Evolutionary conservation across 176 grass and related monocot species (phyloP).

Genomic region (Coix lacrymajobi): DNA sequence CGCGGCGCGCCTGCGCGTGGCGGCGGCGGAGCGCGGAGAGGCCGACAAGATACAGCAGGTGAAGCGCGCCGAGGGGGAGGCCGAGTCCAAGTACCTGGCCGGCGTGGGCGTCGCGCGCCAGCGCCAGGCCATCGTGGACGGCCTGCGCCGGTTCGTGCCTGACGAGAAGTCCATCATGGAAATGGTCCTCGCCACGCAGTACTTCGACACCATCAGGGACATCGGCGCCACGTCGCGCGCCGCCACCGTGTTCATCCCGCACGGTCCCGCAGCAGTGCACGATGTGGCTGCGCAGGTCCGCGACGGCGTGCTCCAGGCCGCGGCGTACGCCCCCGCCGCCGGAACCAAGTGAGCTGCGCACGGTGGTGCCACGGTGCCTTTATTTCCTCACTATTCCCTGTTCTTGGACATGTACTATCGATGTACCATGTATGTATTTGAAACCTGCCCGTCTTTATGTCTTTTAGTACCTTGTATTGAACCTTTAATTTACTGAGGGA

Average conservation of each 20-base stretch:
- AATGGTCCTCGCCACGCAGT: slow-evolving; percentile 54
- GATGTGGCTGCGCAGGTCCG: slow-evolving; percentile 48
- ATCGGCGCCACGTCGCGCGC: slow-evolving; percentile 32
- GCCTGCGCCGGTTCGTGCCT: slow-evolving; percentile 27
- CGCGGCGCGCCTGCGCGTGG: slow-evolving; percentile 38
- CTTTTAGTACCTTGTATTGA: neutral
- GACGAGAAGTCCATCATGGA: slow-evolving; percentile 51
- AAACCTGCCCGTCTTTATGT: neutral
- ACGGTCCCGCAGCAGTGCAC: slow-evolving; percentile 31
- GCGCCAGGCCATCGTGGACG: slow-evolving; percentile 56
- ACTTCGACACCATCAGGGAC: slow-evolving; percentile 59
- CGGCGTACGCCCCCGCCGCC: neutral
- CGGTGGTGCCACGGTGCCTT: neutral
- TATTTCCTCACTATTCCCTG: neutral
- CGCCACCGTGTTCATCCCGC: slow-evolving; percentile 49
- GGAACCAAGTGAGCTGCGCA: neutral
- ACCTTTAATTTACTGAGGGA: neutral
- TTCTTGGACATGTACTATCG: neutral
- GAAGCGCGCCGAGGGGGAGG: slow-evolving; percentile 51
- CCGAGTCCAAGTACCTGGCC: slow-evolving; percentile 48
- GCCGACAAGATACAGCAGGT: slow-evolving; percentile 39
- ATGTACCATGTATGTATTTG: neutral
- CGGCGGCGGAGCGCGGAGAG: slow-evolving; percentile 21
- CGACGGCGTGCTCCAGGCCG: slow-evolving; percentile 40
- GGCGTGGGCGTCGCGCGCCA: slow-evolving; percentile 42